Evolutionary conservation across 257 asterid species (phyloP).

Genomic region (Solanum tacnaense): DNA sequence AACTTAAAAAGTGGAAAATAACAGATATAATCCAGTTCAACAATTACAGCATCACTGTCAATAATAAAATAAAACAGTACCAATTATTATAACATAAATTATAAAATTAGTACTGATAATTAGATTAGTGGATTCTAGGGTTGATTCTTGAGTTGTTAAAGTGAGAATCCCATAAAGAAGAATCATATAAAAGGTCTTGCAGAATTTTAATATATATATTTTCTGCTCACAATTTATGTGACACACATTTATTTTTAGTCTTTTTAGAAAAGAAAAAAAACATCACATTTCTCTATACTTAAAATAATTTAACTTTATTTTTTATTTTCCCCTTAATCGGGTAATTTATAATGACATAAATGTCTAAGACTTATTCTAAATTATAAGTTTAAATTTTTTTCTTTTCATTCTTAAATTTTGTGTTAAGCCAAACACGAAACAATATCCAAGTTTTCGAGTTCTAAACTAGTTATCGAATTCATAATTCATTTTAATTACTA

Average conservation of each 20-base stretch:
- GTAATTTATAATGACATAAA: not conserved
- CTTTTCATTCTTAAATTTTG: not conserved
- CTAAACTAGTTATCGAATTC: not conserved
- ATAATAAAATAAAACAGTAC: not conserved
- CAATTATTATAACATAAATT: not conserved
- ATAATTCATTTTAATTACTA: not conserved
- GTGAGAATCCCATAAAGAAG: slow-evolving; percentile 44
- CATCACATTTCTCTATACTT: no score
- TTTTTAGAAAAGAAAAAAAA: no score
- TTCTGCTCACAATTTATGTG: no score
- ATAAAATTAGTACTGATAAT: not conserved
- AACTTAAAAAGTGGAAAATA: not conserved
- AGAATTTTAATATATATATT: not conserved
- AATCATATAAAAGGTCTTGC: slow-evolving; percentile 4
- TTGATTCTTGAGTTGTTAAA: slow-evolving; percentile 12
- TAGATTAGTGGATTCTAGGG: not conserved
- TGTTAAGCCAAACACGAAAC: not conserved
- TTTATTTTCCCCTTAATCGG: not conserved
- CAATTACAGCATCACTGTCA: not conserved
- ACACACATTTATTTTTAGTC: no score
- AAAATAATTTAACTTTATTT: not conserved
- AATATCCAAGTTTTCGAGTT: not conserved
- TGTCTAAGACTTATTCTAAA: not conserved
- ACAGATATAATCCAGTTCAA: not conserved
- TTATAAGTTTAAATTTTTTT: not conserved